These are phyloP conservation scores for Grosmannia clavigera DNA, from an alignment of 2,329 filamentous ascomycete genomes.

Conservation along the genomic window DNA sequence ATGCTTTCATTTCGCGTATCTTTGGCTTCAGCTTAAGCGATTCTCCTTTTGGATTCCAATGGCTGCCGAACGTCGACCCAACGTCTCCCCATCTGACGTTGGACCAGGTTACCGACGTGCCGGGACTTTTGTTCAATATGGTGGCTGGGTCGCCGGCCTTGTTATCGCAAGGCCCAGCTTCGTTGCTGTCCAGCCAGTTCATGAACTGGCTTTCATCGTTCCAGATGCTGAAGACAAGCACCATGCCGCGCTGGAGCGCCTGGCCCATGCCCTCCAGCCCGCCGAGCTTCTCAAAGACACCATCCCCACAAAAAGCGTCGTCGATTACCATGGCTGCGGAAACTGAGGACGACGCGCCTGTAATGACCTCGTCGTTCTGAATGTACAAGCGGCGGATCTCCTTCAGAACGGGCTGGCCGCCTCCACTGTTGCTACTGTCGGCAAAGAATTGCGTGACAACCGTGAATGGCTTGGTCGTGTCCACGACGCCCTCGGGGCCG, in stretches of 20 bases:
- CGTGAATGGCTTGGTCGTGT: constrained; percentile 26
- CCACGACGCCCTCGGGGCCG: constrained; percentile 23
- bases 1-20: background rate
- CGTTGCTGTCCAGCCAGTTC: constrained; percentile 36
- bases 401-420: constrained; percentile 12
- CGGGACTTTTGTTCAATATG: constrained; percentile 32
- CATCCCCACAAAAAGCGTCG: constrained; percentile 37
- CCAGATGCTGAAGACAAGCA: constrained; percentile 36
- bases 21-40: background rate
- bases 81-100: constrained; percentile 51
- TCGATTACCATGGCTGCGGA: constrained; percentile 26
- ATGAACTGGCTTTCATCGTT: constrained; percentile 33
- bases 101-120: constrained; percentile 39
- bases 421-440: background rate
- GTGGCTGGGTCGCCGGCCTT: constrained; percentile 38
- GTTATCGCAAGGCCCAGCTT: constrained; percentile 36
- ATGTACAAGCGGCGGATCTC: constrained; percentile 18
- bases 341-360: background rate
- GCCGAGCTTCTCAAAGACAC: constrained; percentile 27
- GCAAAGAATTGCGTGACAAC: constrained; percentile 31
- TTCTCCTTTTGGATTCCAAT: background rate
- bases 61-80: constrained; percentile 32
- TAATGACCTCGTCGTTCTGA: constrained; percentile 14
- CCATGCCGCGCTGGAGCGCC: constrained; percentile 31
- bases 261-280: constrained; percentile 38